Base-by-base conservation (phyloP, 495 filamentous ascomycete genomes). In the Neurospora hispaniola region DNA sequence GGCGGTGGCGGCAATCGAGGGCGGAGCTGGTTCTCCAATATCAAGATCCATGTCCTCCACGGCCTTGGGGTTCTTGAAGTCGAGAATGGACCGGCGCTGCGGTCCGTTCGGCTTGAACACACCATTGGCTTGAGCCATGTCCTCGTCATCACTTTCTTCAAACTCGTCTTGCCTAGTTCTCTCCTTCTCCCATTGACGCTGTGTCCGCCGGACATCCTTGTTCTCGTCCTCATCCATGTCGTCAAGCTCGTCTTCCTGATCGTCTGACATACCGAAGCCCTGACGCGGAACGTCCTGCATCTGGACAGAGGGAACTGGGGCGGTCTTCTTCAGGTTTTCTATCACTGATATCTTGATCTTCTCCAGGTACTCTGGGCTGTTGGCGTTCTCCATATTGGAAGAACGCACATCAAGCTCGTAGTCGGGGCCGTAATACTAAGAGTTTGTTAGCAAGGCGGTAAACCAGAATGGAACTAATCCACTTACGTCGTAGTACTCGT, bases 321-420 rank as follows among this genome's bases (percentile, higher is more conserved):
- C 89, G 0, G 95, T 98, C 69, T 92, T 92, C 76, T 91, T 91
- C 5, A 99, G 88, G 77, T 99, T 99, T 72, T 97, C 94, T 69
- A 97, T 91, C 46, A 99, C 92, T 72, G 94, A 89, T 27, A 86
- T 89, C 79, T 93, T 95, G 81, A 99, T 99, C 84, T 97, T 98
- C 75, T 97, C 92, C 5, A 99, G 87, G 74, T 99, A 99, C 76
- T 98, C 96, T 73, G 85, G 87, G 41, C 92, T 94, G 79, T 99
- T 99, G 20, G 95, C 93, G 76, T 99, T 99, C 79, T 99, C 96
- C 96, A 98, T 99, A 75, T 99, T 99, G 4, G 94, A 97, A 11
- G 96, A 88, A 16, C 94, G 91, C 20, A 99, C 96, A 78, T 98
- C 91, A 39, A 99, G 88, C 80, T 97, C 92, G 79, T 96, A 99